These are phyloP conservation scores for Syncephalastrum racemosum DNA, from an alignment of 371 early-diverging fungal genomes.

Conservation along the genomic window DNA sequence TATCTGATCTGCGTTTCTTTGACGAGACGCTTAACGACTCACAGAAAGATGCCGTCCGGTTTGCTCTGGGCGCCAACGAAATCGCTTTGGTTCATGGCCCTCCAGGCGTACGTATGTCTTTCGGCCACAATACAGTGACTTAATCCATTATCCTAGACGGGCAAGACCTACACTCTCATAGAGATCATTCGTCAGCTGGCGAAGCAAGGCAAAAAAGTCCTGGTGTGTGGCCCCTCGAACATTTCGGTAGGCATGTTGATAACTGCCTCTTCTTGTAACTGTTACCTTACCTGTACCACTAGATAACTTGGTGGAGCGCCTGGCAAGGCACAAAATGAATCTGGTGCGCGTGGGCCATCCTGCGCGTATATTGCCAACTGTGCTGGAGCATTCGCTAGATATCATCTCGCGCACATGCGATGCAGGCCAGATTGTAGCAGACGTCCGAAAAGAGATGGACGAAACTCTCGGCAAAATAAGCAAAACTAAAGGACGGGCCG, in stretches of 20 bases:
- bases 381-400: constrained; percentile 72
- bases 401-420: constrained; percentile 70
- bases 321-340: constrained; percentile 57
- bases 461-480: constrained; percentile 56
- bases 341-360: constrained; percentile 89
- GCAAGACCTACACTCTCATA: constrained; percentile 92
- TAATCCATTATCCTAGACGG: constrained; percentile 55
- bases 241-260: constrained; percentile 76
- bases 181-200: constrained; percentile 83
- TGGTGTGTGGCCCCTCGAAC: constrained; percentile 96
- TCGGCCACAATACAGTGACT: not conserved
- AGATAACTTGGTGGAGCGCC: constrained; percentile 85
- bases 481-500: constrained; percentile 65
- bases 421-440: constrained; percentile 74
- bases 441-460: constrained; percentile 83
- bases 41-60: constrained; percentile 74
- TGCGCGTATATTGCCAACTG: constrained; percentile 73
- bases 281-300: not conserved
- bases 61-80: constrained; percentile 64
- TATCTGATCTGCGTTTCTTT: constrained; percentile 45
- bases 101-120: constrained; percentile 50
- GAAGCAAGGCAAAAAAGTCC: constrained; percentile 61
- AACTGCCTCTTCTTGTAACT: not conserved
- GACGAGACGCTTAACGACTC: constrained; percentile 74
- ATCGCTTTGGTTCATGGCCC: constrained; percentile 88